These are phyloP conservation scores for Pestalotiopsis sp. DNA, from an alignment of 2,329 filamentous ascomycete species.

Conservation along the genomic window DNA sequence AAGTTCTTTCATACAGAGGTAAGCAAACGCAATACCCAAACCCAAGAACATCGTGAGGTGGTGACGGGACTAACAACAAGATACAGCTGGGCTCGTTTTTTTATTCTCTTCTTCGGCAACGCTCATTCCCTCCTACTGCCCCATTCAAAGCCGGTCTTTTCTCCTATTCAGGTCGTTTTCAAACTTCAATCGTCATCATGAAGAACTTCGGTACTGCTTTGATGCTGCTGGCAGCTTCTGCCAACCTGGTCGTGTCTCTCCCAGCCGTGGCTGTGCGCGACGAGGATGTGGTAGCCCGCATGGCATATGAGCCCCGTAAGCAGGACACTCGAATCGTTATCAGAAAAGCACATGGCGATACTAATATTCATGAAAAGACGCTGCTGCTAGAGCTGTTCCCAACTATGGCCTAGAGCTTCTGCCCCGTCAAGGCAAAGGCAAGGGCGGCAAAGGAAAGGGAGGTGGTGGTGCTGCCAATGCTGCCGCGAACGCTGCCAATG, in stretches of 20 bases:
- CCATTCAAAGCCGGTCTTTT: conserved; percentile 2
- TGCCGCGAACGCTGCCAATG: conserved; percentile 1
- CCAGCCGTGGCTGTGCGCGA: conserved; percentile 10
- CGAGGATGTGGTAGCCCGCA: conserved; percentile 9
- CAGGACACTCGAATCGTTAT: background rate
- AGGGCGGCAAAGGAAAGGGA: background rate
- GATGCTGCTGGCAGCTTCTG: conserved; percentile 18
- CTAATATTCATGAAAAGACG: background rate
- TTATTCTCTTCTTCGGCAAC: background rate
- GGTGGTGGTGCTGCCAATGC: background rate
- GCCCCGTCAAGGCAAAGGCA: conserved; percentile 7
- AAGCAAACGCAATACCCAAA: background rate
- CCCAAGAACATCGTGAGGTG: background rate
- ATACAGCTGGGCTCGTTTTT: conserved; percentile 6
- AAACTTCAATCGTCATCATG: conserved; percentile 11
- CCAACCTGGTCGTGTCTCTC: conserved; percentile 13
- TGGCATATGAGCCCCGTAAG: conserved; percentile 5
- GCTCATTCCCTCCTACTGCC: background rate
- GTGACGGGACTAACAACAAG: background rate
- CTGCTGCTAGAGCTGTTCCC: conserved; percentile 2
- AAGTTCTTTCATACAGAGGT: conserved; percentile 8
- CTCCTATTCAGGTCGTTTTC: background rate
- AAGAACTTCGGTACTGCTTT: conserved; percentile 16
- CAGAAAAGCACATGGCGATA: background rate
- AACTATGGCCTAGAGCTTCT: background rate